These are phyloP conservation scores for Cladophialophora carrionii DNA, from an alignment of 2,329 filamentous ascomycete species.

Conservation along the genomic window DNA sequence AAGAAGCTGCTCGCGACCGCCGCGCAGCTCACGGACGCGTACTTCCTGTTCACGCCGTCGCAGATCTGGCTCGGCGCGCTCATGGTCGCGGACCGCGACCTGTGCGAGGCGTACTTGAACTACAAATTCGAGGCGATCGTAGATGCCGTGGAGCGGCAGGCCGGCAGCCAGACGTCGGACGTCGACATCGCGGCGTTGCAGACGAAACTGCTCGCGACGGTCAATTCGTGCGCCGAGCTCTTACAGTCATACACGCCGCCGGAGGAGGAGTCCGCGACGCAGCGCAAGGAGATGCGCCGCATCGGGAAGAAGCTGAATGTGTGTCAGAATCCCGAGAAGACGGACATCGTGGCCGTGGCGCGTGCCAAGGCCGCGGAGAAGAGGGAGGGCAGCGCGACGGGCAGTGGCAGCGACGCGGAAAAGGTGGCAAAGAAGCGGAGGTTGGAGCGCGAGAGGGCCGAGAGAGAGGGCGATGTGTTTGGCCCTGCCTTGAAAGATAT, in stretches of 20 bases:
- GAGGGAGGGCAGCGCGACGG: conserved; percentile 41
- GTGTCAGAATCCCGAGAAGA: conserved; percentile 55
- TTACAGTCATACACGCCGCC: conserved; percentile 48
- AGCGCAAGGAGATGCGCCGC: conserved; percentile 49
- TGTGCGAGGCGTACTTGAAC: conserved; percentile 52
- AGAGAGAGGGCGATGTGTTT: conserved; percentile 42
- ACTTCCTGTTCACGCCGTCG: conserved; percentile 92
- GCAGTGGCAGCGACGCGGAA: conserved; percentile 39
- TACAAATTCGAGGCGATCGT: conserved; percentile 46
- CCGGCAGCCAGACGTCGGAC: neutral
- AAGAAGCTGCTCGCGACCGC: conserved; percentile 75
- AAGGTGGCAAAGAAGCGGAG: conserved; percentile 42
- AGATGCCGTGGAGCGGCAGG: neutral
- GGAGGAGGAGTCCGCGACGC: conserved; percentile 43
- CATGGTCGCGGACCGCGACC: conserved; percentile 67
- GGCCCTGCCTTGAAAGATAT: conserved; percentile 38
- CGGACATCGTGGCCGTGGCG: conserved; percentile 46
- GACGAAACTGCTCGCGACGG: conserved; percentile 42
- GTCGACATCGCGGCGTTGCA: conserved; percentile 11
- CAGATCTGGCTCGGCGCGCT: conserved; percentile 90
- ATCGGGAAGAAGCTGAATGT: conserved; percentile 56
- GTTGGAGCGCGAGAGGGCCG: conserved; percentile 38
- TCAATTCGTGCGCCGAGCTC: conserved; percentile 47
- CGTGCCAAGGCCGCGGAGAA: conserved; percentile 45
- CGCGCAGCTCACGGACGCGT: conserved; percentile 87